Evolutionary conservation across 2,329 filamentous ascomycete genomes (phyloP).

Genomic region (Diaporthe helianthi): DNA sequence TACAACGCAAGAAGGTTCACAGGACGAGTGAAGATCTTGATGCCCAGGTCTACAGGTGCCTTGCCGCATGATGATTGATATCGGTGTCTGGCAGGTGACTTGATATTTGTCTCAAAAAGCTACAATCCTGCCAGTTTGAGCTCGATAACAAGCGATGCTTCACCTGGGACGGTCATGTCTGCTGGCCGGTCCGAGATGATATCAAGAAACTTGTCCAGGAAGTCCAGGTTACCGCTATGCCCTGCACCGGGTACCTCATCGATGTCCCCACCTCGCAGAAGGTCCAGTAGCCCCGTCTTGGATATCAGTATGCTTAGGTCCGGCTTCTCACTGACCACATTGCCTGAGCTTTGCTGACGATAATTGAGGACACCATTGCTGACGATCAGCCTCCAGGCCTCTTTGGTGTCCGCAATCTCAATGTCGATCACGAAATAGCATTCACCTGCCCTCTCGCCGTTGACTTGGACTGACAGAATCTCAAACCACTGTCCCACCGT

Average conservation of each 20-base stretch:
- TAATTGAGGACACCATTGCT: slow-evolving; percentile 27
- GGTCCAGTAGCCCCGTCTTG: not conserved
- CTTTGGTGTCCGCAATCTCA: not conserved
- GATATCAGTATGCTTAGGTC: not conserved
- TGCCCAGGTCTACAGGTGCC: too few relatives aligned
- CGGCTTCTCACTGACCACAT: not conserved
- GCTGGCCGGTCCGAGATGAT: not conserved
- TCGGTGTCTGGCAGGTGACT: not conserved
- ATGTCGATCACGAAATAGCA: slow-evolving; percentile 10
- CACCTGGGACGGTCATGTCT: not conserved
- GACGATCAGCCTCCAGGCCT: slow-evolving; percentile 15
- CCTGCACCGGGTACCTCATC: not conserved
- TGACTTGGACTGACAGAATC: slow-evolving; percentile 15
- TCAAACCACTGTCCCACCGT: slow-evolving; percentile 14
- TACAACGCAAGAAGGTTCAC: not conserved
- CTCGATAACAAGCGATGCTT: not conserved
- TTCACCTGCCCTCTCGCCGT: not conserved
- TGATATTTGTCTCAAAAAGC: not conserved
- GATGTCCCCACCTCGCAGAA: slow-evolving; percentile 11
- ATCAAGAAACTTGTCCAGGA: not conserved
- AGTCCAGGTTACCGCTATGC: not conserved
- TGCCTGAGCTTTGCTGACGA: not conserved
- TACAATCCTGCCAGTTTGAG: not conserved
- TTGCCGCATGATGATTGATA: not conserved
- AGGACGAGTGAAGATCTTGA: too few relatives aligned